Base-by-base conservation (phyloP, 1,284 basidiomycete species). In the Rhodotorula sp. region DNA sequence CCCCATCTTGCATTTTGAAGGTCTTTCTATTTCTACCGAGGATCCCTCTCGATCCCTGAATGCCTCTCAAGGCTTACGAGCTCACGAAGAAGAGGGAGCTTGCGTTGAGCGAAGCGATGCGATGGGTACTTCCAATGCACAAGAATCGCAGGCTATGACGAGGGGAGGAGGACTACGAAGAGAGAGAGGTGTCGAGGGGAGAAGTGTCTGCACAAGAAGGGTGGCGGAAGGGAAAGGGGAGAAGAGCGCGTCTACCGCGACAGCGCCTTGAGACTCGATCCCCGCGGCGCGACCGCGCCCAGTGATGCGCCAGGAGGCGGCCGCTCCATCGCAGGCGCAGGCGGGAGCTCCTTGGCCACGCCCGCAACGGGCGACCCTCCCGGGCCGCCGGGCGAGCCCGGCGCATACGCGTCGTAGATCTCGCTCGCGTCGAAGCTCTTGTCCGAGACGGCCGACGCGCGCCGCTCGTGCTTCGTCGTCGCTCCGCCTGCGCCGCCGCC, bases 341-440 rank as follows among this genome's bases (percentile, higher is more conserved):
- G 27, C 13, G 15, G 50, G 7, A n/a, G 36, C 7, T 27, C 32
- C 22, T 48, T 44, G 10, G 29, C 44, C 22, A 3, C 22, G 9
- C 34, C 10, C 13, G 19, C 19, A 13, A 19, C 22, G 27, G 54
- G 41, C 34, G 32, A n/a, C 3, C n/a, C 29, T 10, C 46, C 37
- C 29, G 32, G 22, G 27, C 34, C 36, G 27, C 22, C 29, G 7
- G 57, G 46, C 32, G 44, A 9, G 21, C 34, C 36, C 15, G 55
- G 55, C 10, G 66, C 60, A 57, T 75, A 75, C 39, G 73, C 73
- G 39, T 75, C 73, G 56, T 68, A 69, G 57, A 75, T 72, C 46
- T 75, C 71, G 34, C 27, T 21, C 41, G 54, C 59, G 61, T 69
- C 71, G 44, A 75, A 70, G 25, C 60, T 61, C 41, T 65, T 62